phyloP scores from a whole-genome alignment of 331 rosid genomes.

The Pyrus hybrid region DNA sequence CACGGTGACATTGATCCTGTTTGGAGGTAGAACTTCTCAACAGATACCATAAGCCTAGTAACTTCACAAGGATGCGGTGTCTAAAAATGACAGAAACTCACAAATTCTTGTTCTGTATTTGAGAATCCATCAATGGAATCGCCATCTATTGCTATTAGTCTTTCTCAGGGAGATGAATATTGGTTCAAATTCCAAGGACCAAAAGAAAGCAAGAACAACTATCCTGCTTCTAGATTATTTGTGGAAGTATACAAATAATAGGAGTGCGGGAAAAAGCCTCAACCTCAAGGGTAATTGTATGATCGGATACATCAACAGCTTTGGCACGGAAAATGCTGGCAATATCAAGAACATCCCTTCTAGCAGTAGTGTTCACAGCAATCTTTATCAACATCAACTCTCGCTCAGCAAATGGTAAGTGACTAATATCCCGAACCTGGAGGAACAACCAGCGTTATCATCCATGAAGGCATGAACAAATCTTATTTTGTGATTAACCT shows the following conservation, averaged over 20 bases:
- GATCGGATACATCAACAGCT: constrained; percentile 96
- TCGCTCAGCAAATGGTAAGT: constrained; percentile 87
- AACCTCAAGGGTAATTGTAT: constrained; percentile 72
- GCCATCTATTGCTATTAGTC: background rate
- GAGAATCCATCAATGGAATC: no score
- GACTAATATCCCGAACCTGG: constrained; percentile 80
- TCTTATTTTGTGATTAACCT: background rate
- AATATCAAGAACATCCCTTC: constrained; percentile 93
- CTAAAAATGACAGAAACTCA: no score
- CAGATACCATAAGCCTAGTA: background rate
- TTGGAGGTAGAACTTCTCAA: background rate
- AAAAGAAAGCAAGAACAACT: background rate
- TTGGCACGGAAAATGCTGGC: constrained; percentile 90
- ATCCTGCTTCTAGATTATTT: background rate
- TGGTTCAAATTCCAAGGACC: background rate
- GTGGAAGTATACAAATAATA: background rate
- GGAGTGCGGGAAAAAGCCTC: background rate
- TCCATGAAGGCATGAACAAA: background rate
- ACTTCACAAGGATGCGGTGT: no score
- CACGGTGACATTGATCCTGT: background rate
- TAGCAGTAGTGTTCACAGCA: constrained; percentile 83
- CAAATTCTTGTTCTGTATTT: no score
- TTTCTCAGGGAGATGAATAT: background rate
- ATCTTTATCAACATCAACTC: constrained; percentile 92
- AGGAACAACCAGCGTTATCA: constrained; percentile 12